phyloP scores from a whole-genome alignment of 306 rosid genomes.

The Acacia crassicarpa region DNA sequence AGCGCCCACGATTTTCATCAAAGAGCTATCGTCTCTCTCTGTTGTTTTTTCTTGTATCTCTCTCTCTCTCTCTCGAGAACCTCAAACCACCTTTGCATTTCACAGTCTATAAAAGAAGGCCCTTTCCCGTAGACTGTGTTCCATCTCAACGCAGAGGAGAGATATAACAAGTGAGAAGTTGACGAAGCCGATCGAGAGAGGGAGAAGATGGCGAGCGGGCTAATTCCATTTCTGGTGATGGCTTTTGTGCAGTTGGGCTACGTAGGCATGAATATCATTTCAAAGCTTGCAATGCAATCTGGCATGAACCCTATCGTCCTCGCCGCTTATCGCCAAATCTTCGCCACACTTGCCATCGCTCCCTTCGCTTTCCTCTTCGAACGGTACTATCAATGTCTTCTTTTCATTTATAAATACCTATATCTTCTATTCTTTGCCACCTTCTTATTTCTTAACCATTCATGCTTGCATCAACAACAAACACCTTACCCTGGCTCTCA shows the following conservation, averaged over 20 bases:
- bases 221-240: slow-evolving; percentile 59
- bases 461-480: not conserved
- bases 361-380: slow-evolving; percentile 74
- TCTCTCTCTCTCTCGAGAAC: not conserved
- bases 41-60: not conserved
- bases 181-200: not conserved
- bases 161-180: not conserved
- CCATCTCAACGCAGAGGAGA: not conserved
- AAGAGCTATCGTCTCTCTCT: slow-evolving; percentile 13
- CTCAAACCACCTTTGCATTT: not conserved
- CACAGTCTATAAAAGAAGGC: not conserved
- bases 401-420: not conserved
- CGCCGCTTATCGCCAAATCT: slow-evolving; percentile 79
- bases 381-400: slow-evolving; percentile 44
- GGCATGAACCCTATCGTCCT: slow-evolving; percentile 82
- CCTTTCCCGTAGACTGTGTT: not conserved
- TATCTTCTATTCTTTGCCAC: not conserved
- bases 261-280: slow-evolving; percentile 71
- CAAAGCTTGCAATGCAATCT: slow-evolving; percentile 80
- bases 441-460: not conserved
- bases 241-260: slow-evolving; percentile 51
- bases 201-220: slow-evolving; percentile 32
- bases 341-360: slow-evolving; percentile 63
- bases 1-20: slow-evolving; percentile 21
- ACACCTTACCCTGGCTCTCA: not conserved